phyloP scores from a whole-genome alignment of 108 stramenopile genomes.

The Nitzschia sp. region DNA sequence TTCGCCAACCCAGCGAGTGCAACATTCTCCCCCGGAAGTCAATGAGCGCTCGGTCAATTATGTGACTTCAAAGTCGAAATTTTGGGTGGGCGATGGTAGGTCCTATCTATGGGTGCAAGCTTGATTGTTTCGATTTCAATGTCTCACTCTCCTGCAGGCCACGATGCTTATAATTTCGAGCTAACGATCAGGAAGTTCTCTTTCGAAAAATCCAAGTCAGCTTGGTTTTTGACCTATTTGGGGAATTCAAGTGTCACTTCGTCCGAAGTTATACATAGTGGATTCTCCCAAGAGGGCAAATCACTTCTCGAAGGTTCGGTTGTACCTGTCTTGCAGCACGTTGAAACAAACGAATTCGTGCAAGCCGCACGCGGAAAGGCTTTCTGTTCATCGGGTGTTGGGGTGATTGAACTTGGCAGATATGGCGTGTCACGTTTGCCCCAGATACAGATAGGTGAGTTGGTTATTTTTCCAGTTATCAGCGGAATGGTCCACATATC shows the following conservation, averaged over 20 bases:
- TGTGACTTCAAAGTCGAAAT: neutral
- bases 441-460: too few relatives aligned
- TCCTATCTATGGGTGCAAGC: neutral
- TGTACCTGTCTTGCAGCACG: neutral
- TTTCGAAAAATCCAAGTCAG: slow-evolving; percentile 2
- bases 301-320: too few relatives aligned
- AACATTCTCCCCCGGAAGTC: neutral
- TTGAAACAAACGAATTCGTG: neutral
- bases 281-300: too few relatives aligned
- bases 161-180: slow-evolving; percentile 1
- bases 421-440: slow-evolving; percentile 15
- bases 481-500: too few relatives aligned
- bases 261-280: too few relatives aligned
- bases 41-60: neutral
- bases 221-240: slow-evolving; percentile 1
- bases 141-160: neutral
- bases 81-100: slow-evolving; percentile 13
- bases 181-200: neutral
- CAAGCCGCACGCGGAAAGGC: neutral
- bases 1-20: too few relatives aligned
- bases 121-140: too few relatives aligned
- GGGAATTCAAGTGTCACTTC: slow-evolving; percentile 2
- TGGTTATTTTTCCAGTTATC: too few relatives aligned
- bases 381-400: neutral
- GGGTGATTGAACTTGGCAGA: slow-evolving; percentile 16